These are phyloP conservation scores for Globisporangium irregulare DNA, from an alignment of 352 stramenopile species.

Conservation along the genomic window DNA sequence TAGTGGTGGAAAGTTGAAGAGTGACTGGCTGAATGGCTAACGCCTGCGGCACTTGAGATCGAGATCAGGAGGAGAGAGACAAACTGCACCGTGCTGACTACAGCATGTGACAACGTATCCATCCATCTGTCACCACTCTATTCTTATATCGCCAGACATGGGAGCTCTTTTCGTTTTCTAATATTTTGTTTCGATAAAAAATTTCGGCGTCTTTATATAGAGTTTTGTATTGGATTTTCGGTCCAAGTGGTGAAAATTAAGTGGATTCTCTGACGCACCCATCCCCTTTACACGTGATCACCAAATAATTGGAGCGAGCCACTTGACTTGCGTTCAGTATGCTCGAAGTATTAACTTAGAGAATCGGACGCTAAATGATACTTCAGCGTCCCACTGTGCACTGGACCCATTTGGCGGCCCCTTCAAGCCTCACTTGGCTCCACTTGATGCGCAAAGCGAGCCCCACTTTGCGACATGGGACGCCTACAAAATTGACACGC, in stretches of 20 bases:
- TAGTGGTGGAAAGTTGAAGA: slow-evolving; percentile 4
- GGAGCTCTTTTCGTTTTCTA: not conserved
- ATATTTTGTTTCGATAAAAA: not conserved
- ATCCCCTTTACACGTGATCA: slow-evolving; percentile 3
- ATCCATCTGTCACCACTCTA: not conserved
- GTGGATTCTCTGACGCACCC: not conserved
- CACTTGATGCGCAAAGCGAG: not conserved
- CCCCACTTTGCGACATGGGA: not conserved
- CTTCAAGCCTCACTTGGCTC: not conserved
- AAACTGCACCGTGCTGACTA: not conserved
- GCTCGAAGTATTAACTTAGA: not conserved
- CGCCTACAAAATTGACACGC: not conserved
- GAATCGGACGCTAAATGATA: not conserved
- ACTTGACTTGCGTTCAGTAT: slow-evolving; percentile 14
- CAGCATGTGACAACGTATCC: not conserved
- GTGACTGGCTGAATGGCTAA: not conserved
- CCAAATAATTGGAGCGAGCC: not conserved
- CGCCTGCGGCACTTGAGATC: not conserved
- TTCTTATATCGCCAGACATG: not conserved
- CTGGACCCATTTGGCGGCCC: not conserved
- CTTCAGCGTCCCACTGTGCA: not conserved
- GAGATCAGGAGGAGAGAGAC: not conserved
- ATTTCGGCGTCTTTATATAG: not conserved
- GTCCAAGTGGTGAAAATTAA: not conserved
- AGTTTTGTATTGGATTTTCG: not conserved